Conservation (phyloP, 495 filamentous ascomycete species). For the Podospora conica region DNA sequence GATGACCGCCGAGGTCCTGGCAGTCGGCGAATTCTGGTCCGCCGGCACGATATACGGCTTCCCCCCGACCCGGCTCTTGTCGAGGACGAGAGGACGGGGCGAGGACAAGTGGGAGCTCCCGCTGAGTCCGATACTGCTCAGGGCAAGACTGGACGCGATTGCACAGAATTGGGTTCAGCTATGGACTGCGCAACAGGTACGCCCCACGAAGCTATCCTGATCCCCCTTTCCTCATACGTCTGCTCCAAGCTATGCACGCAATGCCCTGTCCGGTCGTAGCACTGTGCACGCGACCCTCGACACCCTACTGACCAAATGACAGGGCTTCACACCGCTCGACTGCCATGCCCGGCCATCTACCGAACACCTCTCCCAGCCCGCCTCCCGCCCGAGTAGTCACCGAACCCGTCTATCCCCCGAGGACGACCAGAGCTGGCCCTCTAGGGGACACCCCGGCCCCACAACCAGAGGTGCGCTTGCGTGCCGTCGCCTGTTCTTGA, state of each 20-base stretch:
- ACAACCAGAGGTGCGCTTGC: conserved; percentile 20
- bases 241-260: background rate
- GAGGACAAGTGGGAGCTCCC: conserved; percentile 7
- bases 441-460: conserved; percentile 9
- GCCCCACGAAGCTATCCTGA: conserved; percentile 2
- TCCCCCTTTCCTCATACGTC: background rate
- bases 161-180: conserved; percentile 29
- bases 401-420: background rate
- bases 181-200: conserved; percentile 21
- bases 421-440: conserved; percentile 8
- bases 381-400: conserved; percentile 16
- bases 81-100: conserved; percentile 21
- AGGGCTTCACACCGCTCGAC: conserved; percentile 5
- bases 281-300: background rate
- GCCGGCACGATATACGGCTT: conserved; percentile 22
- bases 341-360: background rate
- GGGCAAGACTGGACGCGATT: conserved; percentile 23
- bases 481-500: background rate
- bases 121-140: conserved; percentile 10
- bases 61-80: conserved; percentile 12
- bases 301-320: conserved; percentile 4
- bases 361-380: conserved; percentile 12
- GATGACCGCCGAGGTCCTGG: conserved; percentile 39
- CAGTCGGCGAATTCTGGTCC: conserved; percentile 28
- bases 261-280: background rate